Percentiles rank a stretch among this genome's conserved stretches.
These are phyloP conservation scores for Raddia distichophylla DNA, from an alignment of 176 grass and related monocot genomes.

Conservation along the genomic window DNA sequence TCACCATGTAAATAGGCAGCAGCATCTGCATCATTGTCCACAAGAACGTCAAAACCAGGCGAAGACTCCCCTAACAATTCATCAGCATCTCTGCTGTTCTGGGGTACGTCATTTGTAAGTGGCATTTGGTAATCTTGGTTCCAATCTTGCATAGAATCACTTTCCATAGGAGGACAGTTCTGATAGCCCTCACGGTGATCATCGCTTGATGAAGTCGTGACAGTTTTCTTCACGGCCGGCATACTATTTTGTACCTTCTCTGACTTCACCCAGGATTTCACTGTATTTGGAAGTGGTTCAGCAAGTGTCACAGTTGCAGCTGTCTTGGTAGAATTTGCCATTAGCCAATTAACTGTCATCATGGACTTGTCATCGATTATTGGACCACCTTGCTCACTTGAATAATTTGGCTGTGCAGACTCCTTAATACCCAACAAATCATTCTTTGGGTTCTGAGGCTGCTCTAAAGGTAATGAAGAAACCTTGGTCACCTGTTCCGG, in stretches of 20 bases:
- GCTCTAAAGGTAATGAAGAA: constrained; percentile 47
- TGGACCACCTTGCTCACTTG: constrained; percentile 23
- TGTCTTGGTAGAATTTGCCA: constrained; percentile 42
- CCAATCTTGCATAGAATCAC: constrained; percentile 53
- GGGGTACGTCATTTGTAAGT: constrained; percentile 57
- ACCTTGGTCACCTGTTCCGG: constrained; percentile 53
- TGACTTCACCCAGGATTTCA: constrained; percentile 45
- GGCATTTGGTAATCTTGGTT: constrained; percentile 41
- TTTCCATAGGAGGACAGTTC: constrained; percentile 41
- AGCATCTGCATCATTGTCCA: constrained; percentile 70
- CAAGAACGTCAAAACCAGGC: constrained; percentile 95
- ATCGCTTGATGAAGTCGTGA: constrained; percentile 45
- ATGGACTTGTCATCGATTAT: constrained; percentile 41
- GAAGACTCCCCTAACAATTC: constrained; percentile 78
- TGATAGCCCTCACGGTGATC: constrained; percentile 55
- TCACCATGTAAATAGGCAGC: constrained; percentile 68
- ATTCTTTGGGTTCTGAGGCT: constrained; percentile 50
- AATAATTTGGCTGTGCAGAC: constrained; percentile 30
- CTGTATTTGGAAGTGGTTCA: constrained; percentile 33
- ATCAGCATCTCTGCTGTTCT: constrained; percentile 74
- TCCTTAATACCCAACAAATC: constrained; percentile 38
- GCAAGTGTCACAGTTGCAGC: constrained; percentile 1
- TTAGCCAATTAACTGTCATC: constrained; percentile 10
- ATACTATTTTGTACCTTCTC: constrained; percentile 37
- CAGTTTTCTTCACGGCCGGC: constrained; percentile 40